These are phyloP conservation scores for Gossypium davidsonii DNA, from an alignment of 441 rosid species.

Conservation along the genomic window DNA sequence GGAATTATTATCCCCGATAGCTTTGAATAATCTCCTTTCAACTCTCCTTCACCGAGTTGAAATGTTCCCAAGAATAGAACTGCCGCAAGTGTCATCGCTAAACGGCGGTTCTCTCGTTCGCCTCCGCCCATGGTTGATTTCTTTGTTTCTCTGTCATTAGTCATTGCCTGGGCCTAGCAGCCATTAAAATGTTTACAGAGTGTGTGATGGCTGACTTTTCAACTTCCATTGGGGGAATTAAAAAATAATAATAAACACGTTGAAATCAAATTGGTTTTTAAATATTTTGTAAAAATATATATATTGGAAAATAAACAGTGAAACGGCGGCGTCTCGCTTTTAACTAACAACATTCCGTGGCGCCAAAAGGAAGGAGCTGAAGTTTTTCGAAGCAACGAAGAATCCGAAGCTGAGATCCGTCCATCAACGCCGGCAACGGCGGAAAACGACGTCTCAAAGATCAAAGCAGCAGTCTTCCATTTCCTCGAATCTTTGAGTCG, in stretches of 20 bases:
- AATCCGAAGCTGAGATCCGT: background rate
- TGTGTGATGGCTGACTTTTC: background rate
- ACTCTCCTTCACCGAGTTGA: slow-evolving; percentile 24
- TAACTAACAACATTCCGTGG: background rate
- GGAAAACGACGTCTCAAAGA: background rate
- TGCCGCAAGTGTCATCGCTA: slow-evolving; percentile 11
- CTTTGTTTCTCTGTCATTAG: background rate
- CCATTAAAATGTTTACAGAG: background rate
- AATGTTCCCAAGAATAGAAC: slow-evolving; percentile 19
- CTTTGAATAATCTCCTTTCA: slow-evolving; percentile 60
- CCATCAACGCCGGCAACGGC: background rate
- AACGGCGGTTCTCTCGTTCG: background rate
- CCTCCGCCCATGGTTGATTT: background rate
- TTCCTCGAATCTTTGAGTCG: background rate
- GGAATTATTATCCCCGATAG: slow-evolving; percentile 93
- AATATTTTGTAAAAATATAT: background rate
- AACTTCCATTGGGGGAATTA: background rate
- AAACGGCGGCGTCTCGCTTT: background rate
- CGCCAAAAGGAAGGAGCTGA: background rate
- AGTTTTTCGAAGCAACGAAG: background rate
- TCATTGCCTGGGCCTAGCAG: background rate
- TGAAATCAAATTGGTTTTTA: too few relatives aligned
- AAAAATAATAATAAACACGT: too few relatives aligned
- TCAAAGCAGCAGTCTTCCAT: background rate
- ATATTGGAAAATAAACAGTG: background rate